Percentiles rank a stretch among this genome's conserved stretches.
phyloP scores from a whole-genome alignment of 2,329 filamentous ascomycete genomes.

The Thermoascus crustaceus region DNA sequence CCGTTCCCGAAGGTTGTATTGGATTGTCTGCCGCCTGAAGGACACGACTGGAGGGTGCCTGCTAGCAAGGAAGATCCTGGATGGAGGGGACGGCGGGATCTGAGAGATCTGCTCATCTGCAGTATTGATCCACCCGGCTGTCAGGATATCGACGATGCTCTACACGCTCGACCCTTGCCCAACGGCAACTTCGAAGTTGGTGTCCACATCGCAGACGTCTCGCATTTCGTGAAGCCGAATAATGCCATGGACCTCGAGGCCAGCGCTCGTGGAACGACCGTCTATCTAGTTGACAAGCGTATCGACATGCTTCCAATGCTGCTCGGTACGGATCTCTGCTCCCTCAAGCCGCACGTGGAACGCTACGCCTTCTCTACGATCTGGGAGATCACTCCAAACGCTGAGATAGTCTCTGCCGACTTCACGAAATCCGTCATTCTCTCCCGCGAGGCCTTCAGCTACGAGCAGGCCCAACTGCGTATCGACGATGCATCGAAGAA shows the following conservation, averaged over 20 bases:
- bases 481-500: slow-evolving; percentile 84
- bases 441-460: slow-evolving; percentile 93
- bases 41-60: slow-evolving; percentile 90
- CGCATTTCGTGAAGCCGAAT: slow-evolving; percentile 93
- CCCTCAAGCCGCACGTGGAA: slow-evolving; percentile 95
- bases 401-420: slow-evolving; percentile 72
- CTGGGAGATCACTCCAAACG: slow-evolving; percentile 81
- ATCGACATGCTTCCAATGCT: slow-evolving; percentile 99
- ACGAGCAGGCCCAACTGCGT: slow-evolving; percentile 87
- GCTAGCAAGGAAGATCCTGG: slow-evolving; percentile 69
- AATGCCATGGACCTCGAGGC: slow-evolving; percentile 97
- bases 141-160: slow-evolving; percentile 95
- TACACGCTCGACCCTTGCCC: slow-evolving; percentile 74
- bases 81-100: slow-evolving; percentile 77
- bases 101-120: slow-evolving; percentile 81
- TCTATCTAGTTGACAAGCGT: slow-evolving; percentile 96
- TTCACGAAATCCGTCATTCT: slow-evolving; percentile 98
- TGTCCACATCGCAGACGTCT: slow-evolving; percentile 98
- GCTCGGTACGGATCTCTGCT: slow-evolving; percentile 91
- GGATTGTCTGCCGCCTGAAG: slow-evolving; percentile 83
- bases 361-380: slow-evolving; percentile 77
- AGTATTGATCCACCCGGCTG: slow-evolving; percentile 95
- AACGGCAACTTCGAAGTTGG: slow-evolving; percentile 96
- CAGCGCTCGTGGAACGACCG: slow-evolving; percentile 86
- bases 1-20: slow-evolving; percentile 94